Percentiles rank a stretch among this genome's conserved stretches.
These are phyloP conservation scores for Yamadazyma oceani DNA, from an alignment of 1,139 yeast genomes.

Conservation along the genomic window DNA sequence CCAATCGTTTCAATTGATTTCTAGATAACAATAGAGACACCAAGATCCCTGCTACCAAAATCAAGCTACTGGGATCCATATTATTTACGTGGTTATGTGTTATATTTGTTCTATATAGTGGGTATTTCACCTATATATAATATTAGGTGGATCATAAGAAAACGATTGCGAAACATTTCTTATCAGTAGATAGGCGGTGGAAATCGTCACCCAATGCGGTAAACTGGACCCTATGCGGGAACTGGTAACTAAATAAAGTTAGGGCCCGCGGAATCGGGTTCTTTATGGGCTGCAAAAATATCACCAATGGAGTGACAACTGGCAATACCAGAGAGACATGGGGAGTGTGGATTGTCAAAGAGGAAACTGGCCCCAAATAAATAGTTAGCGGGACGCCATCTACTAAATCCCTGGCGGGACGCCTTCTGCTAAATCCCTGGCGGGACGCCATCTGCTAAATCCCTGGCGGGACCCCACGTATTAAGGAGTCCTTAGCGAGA, in stretches of 20 bases:
- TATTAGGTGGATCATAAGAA: too few relatives aligned
- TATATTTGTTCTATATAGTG: background rate
- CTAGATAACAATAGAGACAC: conserved; percentile 17
- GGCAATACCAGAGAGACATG: too few relatives aligned
- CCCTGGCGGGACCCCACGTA: too few relatives aligned
- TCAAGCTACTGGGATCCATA: conserved; percentile 10
- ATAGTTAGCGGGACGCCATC: too few relatives aligned
- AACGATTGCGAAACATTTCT: conserved; percentile 9
- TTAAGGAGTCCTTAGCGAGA: too few relatives aligned
- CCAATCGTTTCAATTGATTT: conserved; percentile 15
- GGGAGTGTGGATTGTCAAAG: too few relatives aligned
- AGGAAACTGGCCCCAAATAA: too few relatives aligned
- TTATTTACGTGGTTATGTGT: background rate
- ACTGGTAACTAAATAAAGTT: background rate
- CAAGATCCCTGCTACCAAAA: conserved; percentile 15
- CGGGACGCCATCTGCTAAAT: too few relatives aligned
- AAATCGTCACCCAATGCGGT: conserved; percentile 11
- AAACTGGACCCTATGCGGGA: conserved; percentile 4
- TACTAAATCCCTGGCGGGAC: too few relatives aligned
- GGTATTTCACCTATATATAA: too few relatives aligned
- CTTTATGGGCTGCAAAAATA: background rate
- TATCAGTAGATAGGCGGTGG: conserved; percentile 10
- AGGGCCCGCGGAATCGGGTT: too few relatives aligned
- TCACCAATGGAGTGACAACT: background rate
- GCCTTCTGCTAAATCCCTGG: too few relatives aligned